phyloP scores from a whole-genome alignment of 78 protist species.

The Pigoraptor vietnamica region DNA sequence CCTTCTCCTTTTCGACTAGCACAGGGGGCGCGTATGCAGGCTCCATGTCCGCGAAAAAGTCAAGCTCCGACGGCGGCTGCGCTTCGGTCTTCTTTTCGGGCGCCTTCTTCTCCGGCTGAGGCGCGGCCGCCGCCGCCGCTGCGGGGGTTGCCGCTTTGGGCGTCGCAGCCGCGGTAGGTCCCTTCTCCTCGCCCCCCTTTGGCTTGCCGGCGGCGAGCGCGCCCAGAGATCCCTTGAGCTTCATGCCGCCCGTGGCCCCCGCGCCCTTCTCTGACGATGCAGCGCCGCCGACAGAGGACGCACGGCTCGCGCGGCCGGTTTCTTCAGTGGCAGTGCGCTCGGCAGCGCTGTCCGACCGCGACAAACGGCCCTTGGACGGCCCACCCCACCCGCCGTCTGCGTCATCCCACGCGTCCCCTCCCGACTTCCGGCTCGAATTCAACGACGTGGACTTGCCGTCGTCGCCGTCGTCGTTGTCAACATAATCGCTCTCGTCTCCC shows the following conservation, averaged over 20 bases:
- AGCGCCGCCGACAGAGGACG: neutral
- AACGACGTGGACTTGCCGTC: neutral
- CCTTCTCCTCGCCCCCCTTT: neutral
- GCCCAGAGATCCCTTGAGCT: too few species aligned
- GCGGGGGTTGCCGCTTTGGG: neutral
- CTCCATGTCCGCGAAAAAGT: constrained; percentile 1
- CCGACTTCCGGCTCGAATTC: neutral
- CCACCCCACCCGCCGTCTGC: neutral
- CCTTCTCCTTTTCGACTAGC: neutral
- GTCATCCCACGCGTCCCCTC: neutral
- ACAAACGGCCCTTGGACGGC: neutral
- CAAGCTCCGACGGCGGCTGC: neutral
- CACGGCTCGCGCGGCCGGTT: too few species aligned
- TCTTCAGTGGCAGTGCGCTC: too few species aligned
- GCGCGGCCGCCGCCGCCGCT: neutral
- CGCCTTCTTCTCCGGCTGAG: neutral
- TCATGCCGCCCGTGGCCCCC: neutral
- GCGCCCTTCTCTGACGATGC: neutral
- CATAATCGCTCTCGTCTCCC: neutral
- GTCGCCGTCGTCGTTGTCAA: neutral
- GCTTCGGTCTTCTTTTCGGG: neutral
- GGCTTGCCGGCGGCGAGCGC: neutral
- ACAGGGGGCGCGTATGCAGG: neutral
- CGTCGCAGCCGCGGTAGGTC: neutral
- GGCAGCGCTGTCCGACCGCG: neutral